These are phyloP conservation scores for Gastrolobium villosum DNA, from an alignment of 306 rosid genomes.

Conservation along the genomic window DNA sequence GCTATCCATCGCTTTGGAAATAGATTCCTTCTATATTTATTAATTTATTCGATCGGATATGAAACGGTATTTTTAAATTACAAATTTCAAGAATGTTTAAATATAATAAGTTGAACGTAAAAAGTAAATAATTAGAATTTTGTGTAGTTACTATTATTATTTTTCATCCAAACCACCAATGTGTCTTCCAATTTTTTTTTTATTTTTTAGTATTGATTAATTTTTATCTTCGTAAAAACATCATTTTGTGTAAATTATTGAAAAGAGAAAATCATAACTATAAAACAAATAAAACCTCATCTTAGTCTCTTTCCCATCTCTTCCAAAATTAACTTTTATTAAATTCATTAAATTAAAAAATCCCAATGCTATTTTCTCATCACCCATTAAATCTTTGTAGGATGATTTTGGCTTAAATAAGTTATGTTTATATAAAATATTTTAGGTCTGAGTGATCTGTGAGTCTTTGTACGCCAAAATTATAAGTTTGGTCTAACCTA, in stretches of 20 bases:
- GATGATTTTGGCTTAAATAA: too few relatives aligned
- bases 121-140: not conserved
- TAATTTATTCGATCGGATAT: not conserved
- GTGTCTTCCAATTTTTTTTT: not conserved
- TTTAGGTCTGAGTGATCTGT: too few relatives aligned
- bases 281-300: not conserved
- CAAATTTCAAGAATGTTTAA: not conserved
- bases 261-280: not conserved
- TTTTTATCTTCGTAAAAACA: not conserved
- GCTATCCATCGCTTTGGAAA: slow-evolving; percentile 32
- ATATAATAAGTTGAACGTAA: not conserved
- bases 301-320: not conserved
- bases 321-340: not conserved
- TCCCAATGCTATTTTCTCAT: too few relatives aligned
- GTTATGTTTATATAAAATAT: too few relatives aligned
- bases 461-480: too few relatives aligned
- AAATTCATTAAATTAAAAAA: too few relatives aligned
- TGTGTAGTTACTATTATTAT: not conserved
- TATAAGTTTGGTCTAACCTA: too few relatives aligned
- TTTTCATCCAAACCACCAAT: not conserved
- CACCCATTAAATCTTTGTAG: too few relatives aligned
- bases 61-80: not conserved
- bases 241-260: not conserved
- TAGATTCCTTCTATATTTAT: not conserved
- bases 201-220: not conserved